Evolutionary conservation across 2,329 filamentous ascomycete genomes (phyloP).

Genomic region (Paracoccidioides lutzii): DNA sequence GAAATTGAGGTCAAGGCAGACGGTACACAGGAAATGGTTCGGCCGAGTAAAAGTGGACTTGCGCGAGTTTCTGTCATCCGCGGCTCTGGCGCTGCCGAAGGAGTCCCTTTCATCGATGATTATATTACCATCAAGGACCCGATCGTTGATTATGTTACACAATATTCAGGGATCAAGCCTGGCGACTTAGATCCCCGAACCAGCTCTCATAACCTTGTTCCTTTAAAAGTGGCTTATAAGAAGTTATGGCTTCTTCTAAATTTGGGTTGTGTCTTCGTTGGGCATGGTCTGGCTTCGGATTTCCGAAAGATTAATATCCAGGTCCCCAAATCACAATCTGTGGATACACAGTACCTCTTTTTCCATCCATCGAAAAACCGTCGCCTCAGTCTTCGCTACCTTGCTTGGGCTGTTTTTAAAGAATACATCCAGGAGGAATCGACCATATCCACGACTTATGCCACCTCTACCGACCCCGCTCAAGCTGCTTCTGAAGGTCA

Average conservation of each 20-base stretch:
- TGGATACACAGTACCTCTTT: conserved; percentile 89
- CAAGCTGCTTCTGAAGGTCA: conserved; percentile 39
- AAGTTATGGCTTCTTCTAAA: conserved; percentile 96
- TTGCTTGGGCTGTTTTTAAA: conserved; percentile 81
- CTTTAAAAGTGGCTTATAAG: conserved; percentile 88
- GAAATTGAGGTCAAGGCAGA: conserved; percentile 96
- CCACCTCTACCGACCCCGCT: neutral
- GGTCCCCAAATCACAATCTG: conserved; percentile 75
- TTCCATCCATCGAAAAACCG: conserved; percentile 67
- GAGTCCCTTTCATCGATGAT: conserved; percentile 86
- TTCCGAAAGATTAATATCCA: conserved; percentile 98
- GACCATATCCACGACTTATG: conserved; percentile 7
- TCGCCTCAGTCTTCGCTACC: conserved; percentile 80
- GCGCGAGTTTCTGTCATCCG: conserved; percentile 87
- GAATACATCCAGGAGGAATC: conserved; percentile 87
- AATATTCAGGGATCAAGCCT: conserved; percentile 79
- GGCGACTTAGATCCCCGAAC: conserved; percentile 69
- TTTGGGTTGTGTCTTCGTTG: conserved; percentile 83
- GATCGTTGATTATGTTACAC: conserved; percentile 89
- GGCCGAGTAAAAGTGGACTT: conserved; percentile 78
- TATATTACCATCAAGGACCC: conserved; percentile 86
- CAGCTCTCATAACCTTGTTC: conserved; percentile 71
- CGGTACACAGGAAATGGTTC: conserved; percentile 79
- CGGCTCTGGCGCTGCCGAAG: conserved; percentile 62
- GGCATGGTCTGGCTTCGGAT: conserved; percentile 85